phyloP scores from a whole-genome alignment of 306 rosid genomes.

The Benincasa hispida region DNA sequence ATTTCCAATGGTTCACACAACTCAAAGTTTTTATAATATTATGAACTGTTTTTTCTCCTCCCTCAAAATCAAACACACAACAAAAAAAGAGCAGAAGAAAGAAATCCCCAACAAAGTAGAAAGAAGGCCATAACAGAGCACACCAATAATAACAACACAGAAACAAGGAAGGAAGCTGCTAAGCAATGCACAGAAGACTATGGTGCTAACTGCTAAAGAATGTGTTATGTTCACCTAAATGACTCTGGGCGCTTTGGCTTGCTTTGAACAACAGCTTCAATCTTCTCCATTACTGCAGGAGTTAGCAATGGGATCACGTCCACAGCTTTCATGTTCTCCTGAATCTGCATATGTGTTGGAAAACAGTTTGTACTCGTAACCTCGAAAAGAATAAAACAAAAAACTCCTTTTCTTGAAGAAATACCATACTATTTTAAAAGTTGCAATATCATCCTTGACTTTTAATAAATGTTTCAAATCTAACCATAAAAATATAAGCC shows the following conservation, averaged over 20 bases:
- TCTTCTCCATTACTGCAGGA: conserved; percentile 87
- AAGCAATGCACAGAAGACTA: conserved; percentile 15
- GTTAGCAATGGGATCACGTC: conserved; percentile 73
- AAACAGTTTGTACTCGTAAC: neutral
- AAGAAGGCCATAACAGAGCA: neutral
- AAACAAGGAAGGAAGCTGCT: conserved; percentile 2
- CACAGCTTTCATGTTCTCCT: conserved; percentile 94
- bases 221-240: conserved; percentile 31
- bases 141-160: neutral
- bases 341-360: conserved; percentile 31
- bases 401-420: too few species aligned
- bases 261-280: conserved; percentile 74
- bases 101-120: neutral
- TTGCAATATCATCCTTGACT: too few species aligned
- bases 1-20: neutral
- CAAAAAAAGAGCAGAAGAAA: neutral
- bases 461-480: too few species aligned
- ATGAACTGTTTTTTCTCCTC: neutral
- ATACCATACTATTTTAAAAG: too few species aligned
- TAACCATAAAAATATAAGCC: neutral
- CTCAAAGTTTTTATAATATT: neutral
- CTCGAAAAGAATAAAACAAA: neutral
- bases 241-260: conserved; percentile 95
- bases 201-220: neutral
- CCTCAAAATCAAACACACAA: neutral